These are phyloP conservation scores for Debaryomyces subglobosus DNA, from an alignment of 1,139 yeast species.

Conservation along the genomic window DNA sequence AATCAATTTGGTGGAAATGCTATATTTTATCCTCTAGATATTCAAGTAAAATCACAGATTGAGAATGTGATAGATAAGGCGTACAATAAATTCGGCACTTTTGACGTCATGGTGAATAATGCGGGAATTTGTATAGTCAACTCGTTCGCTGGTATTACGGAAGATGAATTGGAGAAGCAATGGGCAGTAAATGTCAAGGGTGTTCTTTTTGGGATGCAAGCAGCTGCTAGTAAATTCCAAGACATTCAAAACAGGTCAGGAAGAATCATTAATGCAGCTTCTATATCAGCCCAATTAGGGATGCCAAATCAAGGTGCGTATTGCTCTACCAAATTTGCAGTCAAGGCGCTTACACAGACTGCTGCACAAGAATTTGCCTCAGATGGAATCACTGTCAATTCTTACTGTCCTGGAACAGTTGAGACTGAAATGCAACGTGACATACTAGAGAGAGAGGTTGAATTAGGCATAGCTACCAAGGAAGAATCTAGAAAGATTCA, in stretches of 20 bases:
- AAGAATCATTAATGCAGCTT: conserved; percentile 29
- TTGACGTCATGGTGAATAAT: conserved; percentile 25
- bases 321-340: conserved; percentile 29
- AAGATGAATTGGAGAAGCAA: conserved; percentile 19
- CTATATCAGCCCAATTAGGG: conserved; percentile 24
- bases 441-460: background rate
- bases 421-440: background rate
- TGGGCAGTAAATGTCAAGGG: conserved; percentile 26
- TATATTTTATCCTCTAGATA: background rate
- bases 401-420: conserved; percentile 1
- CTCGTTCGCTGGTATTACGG: conserved; percentile 22
- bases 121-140: conserved; percentile 28
- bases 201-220: conserved; percentile 30
- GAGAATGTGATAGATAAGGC: conserved; percentile 24
- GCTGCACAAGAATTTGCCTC: conserved; percentile 9
- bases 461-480: background rate
- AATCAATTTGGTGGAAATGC: background rate
- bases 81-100: conserved; percentile 12
- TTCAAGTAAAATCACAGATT: conserved; percentile 15
- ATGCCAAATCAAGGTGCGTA: conserved; percentile 22
- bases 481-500: background rate
- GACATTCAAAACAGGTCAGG: conserved; percentile 22
- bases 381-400: conserved; percentile 1
- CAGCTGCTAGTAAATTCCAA: conserved; percentile 27
- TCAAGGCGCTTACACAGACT: conserved; percentile 28